Evolutionary conservation across 805 yeast genomes (phyloP).

Genomic region (Saturnispora halmiae): DNA sequence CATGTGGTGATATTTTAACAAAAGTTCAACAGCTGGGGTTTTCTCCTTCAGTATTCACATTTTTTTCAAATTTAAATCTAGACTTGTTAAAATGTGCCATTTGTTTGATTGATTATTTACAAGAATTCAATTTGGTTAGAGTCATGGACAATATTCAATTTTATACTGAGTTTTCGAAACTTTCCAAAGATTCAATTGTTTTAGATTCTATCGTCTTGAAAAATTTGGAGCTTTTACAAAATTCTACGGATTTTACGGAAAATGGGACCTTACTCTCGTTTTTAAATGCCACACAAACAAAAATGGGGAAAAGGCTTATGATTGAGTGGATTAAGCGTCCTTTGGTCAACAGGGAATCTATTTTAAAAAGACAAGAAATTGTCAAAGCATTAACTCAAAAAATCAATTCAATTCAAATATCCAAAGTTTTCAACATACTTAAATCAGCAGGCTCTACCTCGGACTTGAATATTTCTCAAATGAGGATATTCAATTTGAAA

Average conservation of each 20-base stretch:
- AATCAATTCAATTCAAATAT: constrained; percentile 32
- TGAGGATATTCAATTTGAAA: constrained; percentile 50
- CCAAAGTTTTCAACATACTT: constrained; percentile 23
- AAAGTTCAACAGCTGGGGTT: constrained; percentile 9
- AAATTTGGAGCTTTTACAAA: constrained; percentile 67
- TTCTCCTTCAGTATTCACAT: constrained; percentile 11
- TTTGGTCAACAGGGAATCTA: constrained; percentile 41
- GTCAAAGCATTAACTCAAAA: constrained; percentile 38
- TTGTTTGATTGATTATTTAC: constrained; percentile 44
- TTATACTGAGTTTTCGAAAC: constrained; percentile 41
- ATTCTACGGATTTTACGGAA: constrained; percentile 44
- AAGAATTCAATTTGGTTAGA: constrained; percentile 52
- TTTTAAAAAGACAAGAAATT: constrained; percentile 57
- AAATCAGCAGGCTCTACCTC: constrained; percentile 24
- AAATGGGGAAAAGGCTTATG: constrained; percentile 62
- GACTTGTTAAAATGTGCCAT: constrained; percentile 27
- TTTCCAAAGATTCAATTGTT: constrained; percentile 39
- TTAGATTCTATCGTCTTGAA: constrained; percentile 57
- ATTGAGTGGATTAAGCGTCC: constrained; percentile 73
- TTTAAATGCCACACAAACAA: constrained; percentile 70
- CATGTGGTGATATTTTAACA: background rate
- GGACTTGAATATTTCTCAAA: constrained; percentile 52
- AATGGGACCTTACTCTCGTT: constrained; percentile 74
- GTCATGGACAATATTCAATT: constrained; percentile 46
- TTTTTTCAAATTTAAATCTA: constrained; percentile 15